Percentiles rank a stretch among this genome's conserved stretches.
phyloP scores from a whole-genome alignment of 2,329 filamentous ascomycete species.

The Colletotrichum sidae region DNA sequence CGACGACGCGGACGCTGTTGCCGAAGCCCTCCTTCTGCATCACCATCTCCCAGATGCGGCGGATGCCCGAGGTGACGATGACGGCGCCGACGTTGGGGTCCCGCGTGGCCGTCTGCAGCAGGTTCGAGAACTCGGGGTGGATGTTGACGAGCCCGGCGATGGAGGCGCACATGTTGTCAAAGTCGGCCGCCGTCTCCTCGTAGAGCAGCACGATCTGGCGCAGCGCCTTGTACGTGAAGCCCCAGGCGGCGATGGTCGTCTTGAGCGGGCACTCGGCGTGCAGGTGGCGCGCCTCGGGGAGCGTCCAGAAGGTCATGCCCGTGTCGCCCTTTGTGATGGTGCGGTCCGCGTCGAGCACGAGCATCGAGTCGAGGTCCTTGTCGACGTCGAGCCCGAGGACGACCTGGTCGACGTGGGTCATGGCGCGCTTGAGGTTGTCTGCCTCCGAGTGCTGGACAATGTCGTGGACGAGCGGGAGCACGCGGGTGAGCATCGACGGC shows the following conservation, averaged over 20 bases:
- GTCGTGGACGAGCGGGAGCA: constrained; percentile 48
- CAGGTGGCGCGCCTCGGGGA: background rate
- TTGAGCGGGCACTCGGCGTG: constrained; percentile 47
- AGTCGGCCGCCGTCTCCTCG: constrained; percentile 57
- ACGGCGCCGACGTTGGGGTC: constrained; percentile 56
- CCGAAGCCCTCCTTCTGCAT: constrained; percentile 56
- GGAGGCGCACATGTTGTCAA: constrained; percentile 56
- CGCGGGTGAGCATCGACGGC: constrained; percentile 26
- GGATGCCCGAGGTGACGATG: constrained; percentile 67
- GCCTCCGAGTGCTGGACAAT: constrained; percentile 52
- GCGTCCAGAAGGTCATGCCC: constrained; percentile 62
- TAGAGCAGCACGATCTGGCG: constrained; percentile 65
- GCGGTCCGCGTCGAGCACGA: constrained; percentile 70
- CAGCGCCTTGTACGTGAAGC: constrained; percentile 67
- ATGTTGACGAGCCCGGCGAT: constrained; percentile 57
- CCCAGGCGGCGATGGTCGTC: constrained; percentile 57
- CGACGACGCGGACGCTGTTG: constrained; percentile 61
- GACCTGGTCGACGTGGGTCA: constrained; percentile 47
- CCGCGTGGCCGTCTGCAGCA: constrained; percentile 51
- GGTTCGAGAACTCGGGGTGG: constrained; percentile 57
- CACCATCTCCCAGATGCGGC: constrained; percentile 66
- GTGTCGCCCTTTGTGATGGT: constrained; percentile 65
- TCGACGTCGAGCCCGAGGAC: constrained; percentile 38
- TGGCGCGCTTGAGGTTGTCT: constrained; percentile 49
- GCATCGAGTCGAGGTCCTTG: constrained; percentile 51